A percentile compares a stretch with the other conserved stretches of the same genome.
phyloP scores from a whole-genome alignment of 2,329 filamentous ascomycete genomes.

The Diaporthe ilicicola region DNA sequence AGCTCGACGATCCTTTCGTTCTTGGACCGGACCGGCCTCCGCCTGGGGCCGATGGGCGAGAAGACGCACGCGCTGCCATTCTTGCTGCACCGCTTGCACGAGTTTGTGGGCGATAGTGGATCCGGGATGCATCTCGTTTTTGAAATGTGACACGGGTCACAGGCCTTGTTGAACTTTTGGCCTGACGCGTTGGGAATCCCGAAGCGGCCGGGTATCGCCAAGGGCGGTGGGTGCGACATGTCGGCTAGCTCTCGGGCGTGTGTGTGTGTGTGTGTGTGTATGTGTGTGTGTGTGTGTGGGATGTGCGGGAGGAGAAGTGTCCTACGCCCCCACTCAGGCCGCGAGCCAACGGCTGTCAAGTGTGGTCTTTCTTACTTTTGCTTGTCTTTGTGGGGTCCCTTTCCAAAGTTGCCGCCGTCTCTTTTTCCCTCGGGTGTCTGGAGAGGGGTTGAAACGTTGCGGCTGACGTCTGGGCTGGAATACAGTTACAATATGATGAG shows the following conservation, averaged over 20 bases:
- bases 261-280: no score
- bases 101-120: slow-evolving; percentile 29
- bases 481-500: background rate
- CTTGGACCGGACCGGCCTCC: slow-evolving; percentile 30
- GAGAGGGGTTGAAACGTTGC: slow-evolving; percentile 14
- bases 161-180: slow-evolving; percentile 32
- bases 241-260: background rate
- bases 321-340: background rate
- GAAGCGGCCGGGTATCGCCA: slow-evolving; percentile 4
- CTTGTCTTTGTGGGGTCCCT: no score
- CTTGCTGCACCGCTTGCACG: slow-evolving; percentile 31
- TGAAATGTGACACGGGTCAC: slow-evolving; percentile 31
- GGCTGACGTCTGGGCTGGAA: background rate
- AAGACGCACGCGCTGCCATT: slow-evolving; percentile 29
- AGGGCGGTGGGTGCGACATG: slow-evolving; percentile 5
- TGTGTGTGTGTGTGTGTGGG: background rate
- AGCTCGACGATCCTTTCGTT: slow-evolving; percentile 33
- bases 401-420: background rate
- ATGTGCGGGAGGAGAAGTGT: background rate
- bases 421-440: background rate
- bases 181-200: slow-evolving; percentile 4
- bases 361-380: no score
- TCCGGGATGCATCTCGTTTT: slow-evolving; percentile 31
- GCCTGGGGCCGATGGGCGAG: slow-evolving; percentile 30
- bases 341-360: background rate